Percentiles rank a stretch among this genome's conserved stretches.
These are phyloP conservation scores for Malassezia restricta DNA, from an alignment of 1,284 basidiomycete genomes.

Conservation along the genomic window DNA sequence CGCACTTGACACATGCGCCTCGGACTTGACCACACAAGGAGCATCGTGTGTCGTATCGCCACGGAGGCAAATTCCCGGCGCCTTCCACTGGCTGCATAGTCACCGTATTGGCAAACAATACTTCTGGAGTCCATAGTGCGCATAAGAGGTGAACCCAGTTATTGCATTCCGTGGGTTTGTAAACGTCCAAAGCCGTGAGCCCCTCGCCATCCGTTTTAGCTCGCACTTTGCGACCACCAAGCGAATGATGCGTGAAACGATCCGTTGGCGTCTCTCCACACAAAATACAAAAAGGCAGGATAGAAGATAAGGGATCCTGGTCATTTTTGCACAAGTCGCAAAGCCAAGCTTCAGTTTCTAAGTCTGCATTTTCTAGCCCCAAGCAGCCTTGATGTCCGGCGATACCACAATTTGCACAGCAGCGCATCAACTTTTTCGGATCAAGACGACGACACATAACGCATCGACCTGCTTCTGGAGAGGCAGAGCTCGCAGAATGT, in stretches of 20 bases:
- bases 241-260: neutral
- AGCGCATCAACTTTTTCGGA: slow-evolving; percentile 33
- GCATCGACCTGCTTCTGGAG: slow-evolving; percentile 16
- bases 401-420: slow-evolving; percentile 36
- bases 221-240: neutral
- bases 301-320: slow-evolving; percentile 23
- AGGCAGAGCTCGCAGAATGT: neutral
- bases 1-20: slow-evolving; percentile 72
- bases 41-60: slow-evolving; percentile 47
- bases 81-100: slow-evolving; percentile 70
- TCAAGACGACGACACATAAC: slow-evolving; percentile 39
- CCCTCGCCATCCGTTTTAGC: neutral
- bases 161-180: slow-evolving; percentile 85
- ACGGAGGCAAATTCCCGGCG: slow-evolving; percentile 58
- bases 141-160: slow-evolving; percentile 86
- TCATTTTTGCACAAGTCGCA: slow-evolving; percentile 42
- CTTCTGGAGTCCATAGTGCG: slow-evolving; percentile 71
- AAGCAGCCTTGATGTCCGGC: slow-evolving; percentile 40
- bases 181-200: slow-evolving; percentile 57
- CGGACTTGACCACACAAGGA: slow-evolving; percentile 53
- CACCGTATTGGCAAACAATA: slow-evolving; percentile 62
- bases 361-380: slow-evolving; percentile 27
- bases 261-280: slow-evolving; percentile 18
- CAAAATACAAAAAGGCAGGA: slow-evolving; percentile 34
- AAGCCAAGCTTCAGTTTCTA: slow-evolving; percentile 27